phyloP scores from a whole-genome alignment of 805 yeast species.

The Ogataea populi-albae region DNA sequence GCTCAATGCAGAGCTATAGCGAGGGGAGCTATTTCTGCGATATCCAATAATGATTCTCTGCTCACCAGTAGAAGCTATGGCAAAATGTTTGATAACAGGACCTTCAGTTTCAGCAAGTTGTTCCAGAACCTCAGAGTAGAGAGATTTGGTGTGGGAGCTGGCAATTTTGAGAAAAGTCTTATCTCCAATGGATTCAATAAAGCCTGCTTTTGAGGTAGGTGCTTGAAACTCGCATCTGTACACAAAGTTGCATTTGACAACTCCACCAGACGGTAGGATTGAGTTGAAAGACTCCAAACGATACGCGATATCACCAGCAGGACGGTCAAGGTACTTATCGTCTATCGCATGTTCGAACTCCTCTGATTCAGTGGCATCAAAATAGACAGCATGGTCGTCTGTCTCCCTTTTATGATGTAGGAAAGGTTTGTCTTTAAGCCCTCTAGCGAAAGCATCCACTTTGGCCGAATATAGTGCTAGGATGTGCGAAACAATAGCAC shows the following conservation, averaged over 20 bases:
- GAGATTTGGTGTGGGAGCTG: slow-evolving; percentile 70
- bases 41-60: slow-evolving; percentile 86
- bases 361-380: slow-evolving; percentile 58
- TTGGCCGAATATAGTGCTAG: slow-evolving; percentile 90
- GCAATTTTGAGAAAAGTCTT: slow-evolving; percentile 73
- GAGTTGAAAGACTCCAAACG: slow-evolving; percentile 81
- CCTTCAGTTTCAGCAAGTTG: slow-evolving; percentile 77
- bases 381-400: slow-evolving; percentile 86
- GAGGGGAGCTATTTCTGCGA: slow-evolving; percentile 78
- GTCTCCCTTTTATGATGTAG: slow-evolving; percentile 78
- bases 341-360: slow-evolving; percentile 76
- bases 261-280: slow-evolving; percentile 48
- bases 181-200: slow-evolving; percentile 72
- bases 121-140: slow-evolving; percentile 69
- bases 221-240: slow-evolving; percentile 62
- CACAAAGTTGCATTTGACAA: slow-evolving; percentile 68
- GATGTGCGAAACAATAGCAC: slow-evolving; percentile 77
- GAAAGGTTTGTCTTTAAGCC: slow-evolving; percentile 49
- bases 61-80: slow-evolving; percentile 77
- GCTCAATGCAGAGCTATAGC: slow-evolving; percentile 82
- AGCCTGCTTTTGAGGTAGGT: slow-evolving; percentile 34
- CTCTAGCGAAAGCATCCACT: slow-evolving; percentile 76
- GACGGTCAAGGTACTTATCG: slow-evolving; percentile 68
- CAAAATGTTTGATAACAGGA: slow-evolving; percentile 86
- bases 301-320: slow-evolving; percentile 41